Conservation (phyloP, 2,329 filamentous ascomycete species). For the Aspergillus alliaceus region DNA sequence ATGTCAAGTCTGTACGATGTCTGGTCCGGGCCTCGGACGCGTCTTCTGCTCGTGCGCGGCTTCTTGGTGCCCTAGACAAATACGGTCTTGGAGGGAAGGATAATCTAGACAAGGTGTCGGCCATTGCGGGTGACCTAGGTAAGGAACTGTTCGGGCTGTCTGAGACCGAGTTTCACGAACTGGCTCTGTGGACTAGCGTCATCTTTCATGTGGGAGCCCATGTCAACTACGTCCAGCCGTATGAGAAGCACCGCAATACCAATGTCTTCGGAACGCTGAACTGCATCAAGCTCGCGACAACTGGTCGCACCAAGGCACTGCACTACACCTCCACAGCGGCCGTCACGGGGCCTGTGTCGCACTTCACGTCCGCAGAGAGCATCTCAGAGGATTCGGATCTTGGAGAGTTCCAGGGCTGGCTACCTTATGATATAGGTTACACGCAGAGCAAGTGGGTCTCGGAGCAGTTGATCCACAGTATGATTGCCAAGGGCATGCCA, state of each 20-base stretch:
- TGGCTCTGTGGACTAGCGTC: not conserved
- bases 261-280: not conserved
- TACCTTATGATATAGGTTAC: not conserved
- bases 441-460: not conserved
- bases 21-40: not conserved
- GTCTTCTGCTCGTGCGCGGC: not conserved
- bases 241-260: not conserved
- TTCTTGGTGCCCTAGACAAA: not conserved
- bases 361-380: not conserved
- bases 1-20: not conserved
- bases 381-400: not conserved
- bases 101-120: not conserved
- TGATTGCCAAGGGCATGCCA: not conserved
- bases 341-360: not conserved
- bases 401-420: not conserved
- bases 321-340: not conserved
- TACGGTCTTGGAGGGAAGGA: not conserved
- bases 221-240: constrained; percentile 1
- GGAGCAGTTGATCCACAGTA: not conserved
- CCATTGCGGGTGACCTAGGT: not conserved
- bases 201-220: not conserved
- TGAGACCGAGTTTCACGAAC: not conserved
- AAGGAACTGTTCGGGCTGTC: not conserved
- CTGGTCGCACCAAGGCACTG: not conserved
- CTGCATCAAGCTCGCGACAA: not conserved